Conservation (phyloP, 2,329 filamentous ascomycete species). For the Cladorrhinum sp. region DNA sequence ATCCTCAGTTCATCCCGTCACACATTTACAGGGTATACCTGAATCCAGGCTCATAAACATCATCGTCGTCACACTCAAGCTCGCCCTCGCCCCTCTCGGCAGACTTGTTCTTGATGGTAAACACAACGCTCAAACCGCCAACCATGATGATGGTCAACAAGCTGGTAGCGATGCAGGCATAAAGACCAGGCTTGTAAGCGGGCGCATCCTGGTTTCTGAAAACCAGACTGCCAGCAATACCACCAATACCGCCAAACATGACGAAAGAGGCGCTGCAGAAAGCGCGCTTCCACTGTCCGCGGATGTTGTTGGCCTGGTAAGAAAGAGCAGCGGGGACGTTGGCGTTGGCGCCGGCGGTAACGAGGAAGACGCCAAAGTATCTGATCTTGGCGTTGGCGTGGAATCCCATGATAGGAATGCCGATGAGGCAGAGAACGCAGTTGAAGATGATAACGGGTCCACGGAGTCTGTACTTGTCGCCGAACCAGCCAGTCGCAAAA, state of each 20-base stretch:
- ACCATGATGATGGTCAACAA: conserved; percentile 48
- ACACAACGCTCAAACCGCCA: conserved; percentile 38
- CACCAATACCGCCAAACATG: conserved; percentile 72
- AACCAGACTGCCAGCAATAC: conserved; percentile 71
- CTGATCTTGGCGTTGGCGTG: conserved; percentile 52
- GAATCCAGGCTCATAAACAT: conserved; percentile 38
- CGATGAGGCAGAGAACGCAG: conserved; percentile 63
- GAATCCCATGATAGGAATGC: conserved; percentile 71
- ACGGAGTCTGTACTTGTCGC: conserved; percentile 64
- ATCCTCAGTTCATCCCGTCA: background rate
- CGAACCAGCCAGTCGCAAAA: conserved; percentile 56
- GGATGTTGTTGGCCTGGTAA: conserved; percentile 85
- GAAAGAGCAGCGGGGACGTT: conserved; percentile 73
- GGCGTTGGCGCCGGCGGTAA: conserved; percentile 72
- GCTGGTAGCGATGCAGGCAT: conserved; percentile 51
- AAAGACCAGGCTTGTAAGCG: conserved; percentile 53
- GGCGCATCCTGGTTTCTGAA: conserved; percentile 56
- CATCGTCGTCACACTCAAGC: conserved; percentile 43
- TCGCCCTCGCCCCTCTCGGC: conserved; percentile 53
- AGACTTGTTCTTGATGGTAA: conserved; percentile 44
- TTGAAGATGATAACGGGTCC: conserved; percentile 66
- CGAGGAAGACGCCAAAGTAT: conserved; percentile 73
- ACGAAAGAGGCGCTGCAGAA: conserved; percentile 74
- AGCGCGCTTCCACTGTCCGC: conserved; percentile 84
- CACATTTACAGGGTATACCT: conserved; percentile 37